Evolutionary conservation across 1,284 basidiomycete species (phyloP), one percentile per base, ranked within the genome.

Genomic region (Boletus albobrunnescens): DNA sequence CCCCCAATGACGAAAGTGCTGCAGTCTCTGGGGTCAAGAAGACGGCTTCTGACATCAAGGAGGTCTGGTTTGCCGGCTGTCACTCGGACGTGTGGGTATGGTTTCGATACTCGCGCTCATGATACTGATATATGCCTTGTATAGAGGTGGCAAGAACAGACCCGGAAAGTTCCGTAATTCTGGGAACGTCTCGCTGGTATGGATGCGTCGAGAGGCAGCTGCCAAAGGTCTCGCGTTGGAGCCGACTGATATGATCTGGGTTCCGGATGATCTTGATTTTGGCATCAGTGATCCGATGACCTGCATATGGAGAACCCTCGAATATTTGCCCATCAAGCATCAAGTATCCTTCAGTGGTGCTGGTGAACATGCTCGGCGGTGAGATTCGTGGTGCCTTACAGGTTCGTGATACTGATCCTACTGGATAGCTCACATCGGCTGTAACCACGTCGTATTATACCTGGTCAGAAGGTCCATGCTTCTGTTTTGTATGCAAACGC

Each of bases 21-120:
- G n/a, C n/a, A n/a, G n/a, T n/a, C n/a, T n/a, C n/a, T n/a, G n/a
- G n/a, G n/a, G n/a, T n/a, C n/a, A n/a, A n/a, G n/a, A n/a, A n/a
- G 13, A 44, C 42, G 39, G 16, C 42, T 4, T 11, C 32, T 4
- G 48, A 64, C 2, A 45, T 59, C 24, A 65, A 67, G 39, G 64
- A 65, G 41, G 64, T 65, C 31, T 68, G 64, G 66, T 65, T 67
- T 43, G 52, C 64, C 1, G 66, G 64, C 10, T 54, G 51, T 22
- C 67, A 68, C 24, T 64, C 63, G 0, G 66, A 66, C 31, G 64
- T 68, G 66, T 68, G 28, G n/a, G n/a, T n/a, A n/a, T n/a, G n/a
- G n/a, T n/a, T n/a, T n/a, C n/a, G n/a, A n/a, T n/a, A n/a, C n/a
- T n/a, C n/a, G n/a, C n/a, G n/a, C n/a, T n/a, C n/a, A n/a, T n/a